A percentile compares a stretch with the other conserved stretches of the same genome.
These are phyloP conservation scores for Trichoderma guizhouense DNA, from an alignment of 2,329 filamentous ascomycete genomes.

Conservation along the genomic window DNA sequence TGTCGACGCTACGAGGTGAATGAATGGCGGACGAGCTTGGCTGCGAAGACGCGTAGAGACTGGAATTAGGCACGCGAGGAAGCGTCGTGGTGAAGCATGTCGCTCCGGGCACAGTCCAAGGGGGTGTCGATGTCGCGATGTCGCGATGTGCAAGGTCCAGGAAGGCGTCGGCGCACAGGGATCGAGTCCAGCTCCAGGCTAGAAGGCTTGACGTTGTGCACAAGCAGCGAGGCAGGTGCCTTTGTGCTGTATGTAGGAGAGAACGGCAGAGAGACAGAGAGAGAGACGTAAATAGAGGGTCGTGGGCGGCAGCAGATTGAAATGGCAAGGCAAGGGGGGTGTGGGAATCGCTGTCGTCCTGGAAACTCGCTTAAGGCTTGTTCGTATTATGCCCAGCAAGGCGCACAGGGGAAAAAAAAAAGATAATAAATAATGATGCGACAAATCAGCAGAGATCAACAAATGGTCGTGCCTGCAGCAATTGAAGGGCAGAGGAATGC, in stretches of 20 bases:
- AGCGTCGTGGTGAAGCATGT: constrained; percentile 1
- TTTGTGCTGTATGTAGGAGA: not conserved
- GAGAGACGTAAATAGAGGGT: not conserved
- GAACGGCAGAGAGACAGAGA: not conserved
- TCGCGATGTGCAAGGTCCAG: constrained; percentile 3
- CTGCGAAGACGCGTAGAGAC: not conserved
- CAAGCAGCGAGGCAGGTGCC: not conserved
- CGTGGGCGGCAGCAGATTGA: not conserved
- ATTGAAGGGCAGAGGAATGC: not conserved
- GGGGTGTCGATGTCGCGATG: constrained; percentile 10
- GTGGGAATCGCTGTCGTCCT: constrained; percentile 9
- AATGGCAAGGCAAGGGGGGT: constrained; percentile 6
- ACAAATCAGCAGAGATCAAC: not conserved
- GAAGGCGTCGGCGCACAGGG: not conserved
- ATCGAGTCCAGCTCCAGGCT: constrained; percentile 9
- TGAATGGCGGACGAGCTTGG: not conserved
- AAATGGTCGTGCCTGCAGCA: not conserved
- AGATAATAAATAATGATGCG: not conserved
- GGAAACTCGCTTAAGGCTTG: constrained; percentile 11
- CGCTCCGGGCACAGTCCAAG: constrained; percentile 5
- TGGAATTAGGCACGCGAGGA: not conserved
- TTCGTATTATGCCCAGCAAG: constrained; percentile 8
- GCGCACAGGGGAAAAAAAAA: not conserved
- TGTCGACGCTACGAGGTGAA: not conserved
- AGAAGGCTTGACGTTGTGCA: not conserved